phyloP scores from a whole-genome alignment of 192 early-diverging fungal species.

The Mortierella alpina region DNA sequence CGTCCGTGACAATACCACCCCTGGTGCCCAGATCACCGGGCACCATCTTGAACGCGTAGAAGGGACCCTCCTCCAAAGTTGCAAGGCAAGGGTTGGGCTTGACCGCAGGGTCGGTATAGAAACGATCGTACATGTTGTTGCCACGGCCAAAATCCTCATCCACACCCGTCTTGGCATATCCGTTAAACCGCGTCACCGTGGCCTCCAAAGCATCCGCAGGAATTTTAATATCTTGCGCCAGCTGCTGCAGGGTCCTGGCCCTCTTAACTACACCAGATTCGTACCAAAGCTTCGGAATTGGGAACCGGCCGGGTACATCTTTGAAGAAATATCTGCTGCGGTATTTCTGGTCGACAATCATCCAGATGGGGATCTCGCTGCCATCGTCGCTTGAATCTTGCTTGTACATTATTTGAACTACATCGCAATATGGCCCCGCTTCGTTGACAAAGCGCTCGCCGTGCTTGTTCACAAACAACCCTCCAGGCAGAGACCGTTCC shows the following conservation, averaged over 20 bases:
- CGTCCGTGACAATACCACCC: slow-evolving; percentile 23
- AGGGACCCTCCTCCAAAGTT: slow-evolving; percentile 6
- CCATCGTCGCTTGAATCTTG: slow-evolving; percentile 5
- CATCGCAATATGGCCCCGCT: slow-evolving; percentile 9
- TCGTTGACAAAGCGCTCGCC: slow-evolving; percentile 27
- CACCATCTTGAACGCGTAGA: slow-evolving; percentile 22
- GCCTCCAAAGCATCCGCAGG: slow-evolving; percentile 7
- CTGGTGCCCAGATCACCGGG: slow-evolving; percentile 20
- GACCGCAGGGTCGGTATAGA: slow-evolving; percentile 3
- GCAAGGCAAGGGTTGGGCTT: slow-evolving; percentile 24
- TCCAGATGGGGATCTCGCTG: slow-evolving; percentile 14
- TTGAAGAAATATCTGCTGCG: slow-evolving; percentile 14
- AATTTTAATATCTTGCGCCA: slow-evolving; percentile 1
- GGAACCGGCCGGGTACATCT: slow-evolving; percentile 9
- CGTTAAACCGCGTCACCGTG: slow-evolving; percentile 6
- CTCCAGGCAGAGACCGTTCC: slow-evolving; percentile 17
- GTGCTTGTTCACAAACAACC: slow-evolving; percentile 12
- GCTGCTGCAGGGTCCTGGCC: slow-evolving; percentile 7
- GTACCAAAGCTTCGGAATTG: slow-evolving; percentile 16
- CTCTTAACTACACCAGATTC: slow-evolving; percentile 21
- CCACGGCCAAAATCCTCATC: slow-evolving; percentile 19
- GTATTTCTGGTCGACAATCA: slow-evolving; percentile 15
- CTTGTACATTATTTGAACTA: slow-evolving; percentile 16
- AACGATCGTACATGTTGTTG: slow-evolving; percentile 2
- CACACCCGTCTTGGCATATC: slow-evolving; percentile 3